Percentiles rank a stretch among this genome's conserved stretches.
These are phyloP conservation scores for Kodamaea arcana DNA, from an alignment of 1,139 yeast species.

Conservation along the genomic window DNA sequence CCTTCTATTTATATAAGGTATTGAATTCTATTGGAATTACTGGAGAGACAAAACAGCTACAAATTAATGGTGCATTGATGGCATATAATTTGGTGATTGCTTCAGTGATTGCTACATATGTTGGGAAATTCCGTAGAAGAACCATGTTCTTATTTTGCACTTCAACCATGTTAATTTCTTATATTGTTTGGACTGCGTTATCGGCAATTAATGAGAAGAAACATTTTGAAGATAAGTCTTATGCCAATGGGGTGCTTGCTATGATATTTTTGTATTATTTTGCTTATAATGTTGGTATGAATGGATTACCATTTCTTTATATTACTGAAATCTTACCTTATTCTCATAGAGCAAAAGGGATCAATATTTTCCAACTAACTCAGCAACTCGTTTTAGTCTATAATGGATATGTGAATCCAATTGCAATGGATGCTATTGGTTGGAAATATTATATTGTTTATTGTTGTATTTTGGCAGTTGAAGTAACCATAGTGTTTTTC, in stretches of 20 bases:
- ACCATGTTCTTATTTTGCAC: constrained; percentile 37
- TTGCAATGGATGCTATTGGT: constrained; percentile 55
- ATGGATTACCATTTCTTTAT: constrained; percentile 38
- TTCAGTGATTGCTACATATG: constrained; percentile 24
- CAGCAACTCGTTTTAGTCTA: constrained; percentile 24
- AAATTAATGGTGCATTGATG: constrained; percentile 45
- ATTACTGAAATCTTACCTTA: constrained; percentile 44
- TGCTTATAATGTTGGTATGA: constrained; percentile 36
- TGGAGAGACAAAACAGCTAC: constrained; percentile 35
- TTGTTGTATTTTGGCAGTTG: constrained; percentile 37
- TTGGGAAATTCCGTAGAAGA: constrained; percentile 39
- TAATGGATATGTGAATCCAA: constrained; percentile 52
- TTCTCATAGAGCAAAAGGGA: constrained; percentile 43
- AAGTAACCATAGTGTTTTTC: constrained; percentile 35
- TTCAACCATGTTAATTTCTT: constrained; percentile 30
- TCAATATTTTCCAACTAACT: constrained; percentile 27
- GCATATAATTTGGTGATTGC: constrained; percentile 38
- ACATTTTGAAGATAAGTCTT: constrained; percentile 27
- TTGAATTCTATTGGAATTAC: constrained; percentile 49
- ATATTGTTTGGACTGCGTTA: constrained; percentile 36
- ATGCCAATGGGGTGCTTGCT: constrained; percentile 43
- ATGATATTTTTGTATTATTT: constrained; percentile 41
- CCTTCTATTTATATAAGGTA: constrained; percentile 47
- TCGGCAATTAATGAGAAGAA: constrained; percentile 38
- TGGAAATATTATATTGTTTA: constrained; percentile 62